phyloP scores from a whole-genome alignment of 2,329 filamentous ascomycete species.

The Arthrobotrys entomopaga region DNA sequence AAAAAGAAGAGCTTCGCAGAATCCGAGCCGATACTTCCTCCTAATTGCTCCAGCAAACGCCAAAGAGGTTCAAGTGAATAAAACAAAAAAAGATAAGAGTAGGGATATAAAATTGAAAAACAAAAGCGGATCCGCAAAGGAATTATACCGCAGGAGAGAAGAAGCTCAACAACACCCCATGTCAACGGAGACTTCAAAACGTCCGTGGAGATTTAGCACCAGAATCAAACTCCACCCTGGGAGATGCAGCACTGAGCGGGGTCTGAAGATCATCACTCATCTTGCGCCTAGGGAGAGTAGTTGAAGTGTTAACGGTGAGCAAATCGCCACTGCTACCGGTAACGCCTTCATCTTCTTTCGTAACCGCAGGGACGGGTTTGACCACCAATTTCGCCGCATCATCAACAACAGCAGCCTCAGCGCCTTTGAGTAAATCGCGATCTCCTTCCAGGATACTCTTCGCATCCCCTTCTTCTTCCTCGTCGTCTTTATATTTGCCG shows the following conservation, averaged over 20 bases:
- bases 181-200: not conserved
- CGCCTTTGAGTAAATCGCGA: slow-evolving; percentile 76
- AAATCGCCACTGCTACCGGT: slow-evolving; percentile 52
- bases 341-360: slow-evolving; percentile 55
- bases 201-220: not conserved
- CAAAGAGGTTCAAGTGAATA: slow-evolving; percentile 28
- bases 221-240: slow-evolving; percentile 60
- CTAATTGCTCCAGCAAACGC: slow-evolving; percentile 55
- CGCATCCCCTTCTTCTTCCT: slow-evolving; percentile 77
- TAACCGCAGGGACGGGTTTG: slow-evolving; percentile 60
- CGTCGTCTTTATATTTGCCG: slow-evolving; percentile 70
- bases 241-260: slow-evolving; percentile 23
- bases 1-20: slow-evolving; percentile 13
- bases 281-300: slow-evolving; percentile 60
- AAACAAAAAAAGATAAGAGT: slow-evolving; percentile 10
- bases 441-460: slow-evolving; percentile 67
- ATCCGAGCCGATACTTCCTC: slow-evolving; percentile 36
- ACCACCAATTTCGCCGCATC: slow-evolving; percentile 57
- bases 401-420: slow-evolving; percentile 73
- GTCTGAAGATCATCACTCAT: slow-evolving; percentile 55
- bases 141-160: not conserved
- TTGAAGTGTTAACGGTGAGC: slow-evolving; percentile 55
- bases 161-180: not conserved
- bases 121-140: not conserved
- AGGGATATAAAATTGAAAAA: slow-evolving; percentile 12